phyloP scores from a whole-genome alignment of 1,139 yeast genomes.

The Pichia sp. region DNA sequence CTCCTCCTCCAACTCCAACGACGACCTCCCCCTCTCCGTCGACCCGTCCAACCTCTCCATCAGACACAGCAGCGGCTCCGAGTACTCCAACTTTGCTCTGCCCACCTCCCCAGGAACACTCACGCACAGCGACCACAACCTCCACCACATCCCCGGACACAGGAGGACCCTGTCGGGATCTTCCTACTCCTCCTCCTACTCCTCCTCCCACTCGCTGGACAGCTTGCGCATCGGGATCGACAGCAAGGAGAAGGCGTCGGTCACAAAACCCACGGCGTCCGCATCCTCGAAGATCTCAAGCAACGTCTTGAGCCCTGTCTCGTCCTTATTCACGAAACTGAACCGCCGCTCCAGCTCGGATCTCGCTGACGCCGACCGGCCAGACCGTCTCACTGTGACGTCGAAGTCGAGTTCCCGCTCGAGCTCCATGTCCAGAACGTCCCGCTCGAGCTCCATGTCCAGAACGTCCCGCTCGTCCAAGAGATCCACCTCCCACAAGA shows the following conservation, averaged over 20 bases:
- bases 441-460: neutral
- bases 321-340: neutral
- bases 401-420: neutral
- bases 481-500: neutral
- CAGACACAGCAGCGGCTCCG: neutral
- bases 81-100: neutral
- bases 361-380: neutral
- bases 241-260: neutral
- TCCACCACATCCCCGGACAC: neutral
- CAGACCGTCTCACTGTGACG: neutral
- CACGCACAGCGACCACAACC: neutral
- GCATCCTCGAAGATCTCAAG: neutral
- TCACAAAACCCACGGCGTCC: neutral
- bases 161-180: neutral
- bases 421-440: neutral
- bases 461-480: neutral
- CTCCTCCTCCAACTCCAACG: neutral
- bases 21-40: neutral
- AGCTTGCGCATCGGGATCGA: neutral
- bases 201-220: neutral
- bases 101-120: neutral
- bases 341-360: neutral
- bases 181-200: neutral
- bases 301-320: neutral
- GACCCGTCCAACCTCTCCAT: neutral